Evolutionary conservation across 2,329 filamentous ascomycete genomes (phyloP).

Genomic region (Aspergillus sp.): DNA sequence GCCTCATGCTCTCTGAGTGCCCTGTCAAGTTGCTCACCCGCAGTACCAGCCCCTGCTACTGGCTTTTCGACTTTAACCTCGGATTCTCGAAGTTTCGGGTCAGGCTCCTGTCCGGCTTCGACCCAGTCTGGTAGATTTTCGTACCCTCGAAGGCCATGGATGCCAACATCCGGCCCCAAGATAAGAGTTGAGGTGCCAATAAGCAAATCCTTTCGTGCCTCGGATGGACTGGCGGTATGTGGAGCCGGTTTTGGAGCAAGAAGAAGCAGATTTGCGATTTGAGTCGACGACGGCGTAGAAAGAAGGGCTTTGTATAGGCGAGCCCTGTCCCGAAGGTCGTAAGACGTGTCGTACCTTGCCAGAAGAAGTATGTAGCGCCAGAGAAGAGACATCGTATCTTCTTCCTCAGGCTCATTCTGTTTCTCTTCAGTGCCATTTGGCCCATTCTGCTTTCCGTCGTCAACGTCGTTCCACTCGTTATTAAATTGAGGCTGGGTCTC

Average conservation of each 20-base stretch:
- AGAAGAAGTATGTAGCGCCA: conserved; percentile 85
- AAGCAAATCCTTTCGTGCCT: conserved; percentile 72
- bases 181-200: conserved; percentile 86
- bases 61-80: conserved; percentile 42
- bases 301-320: conserved; percentile 85
- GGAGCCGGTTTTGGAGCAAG: conserved; percentile 93
- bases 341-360: conserved; percentile 89
- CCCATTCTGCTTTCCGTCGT: conserved; percentile 25
- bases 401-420: conserved; percentile 26
- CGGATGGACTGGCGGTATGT: conserved; percentile 84
- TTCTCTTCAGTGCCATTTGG: conserved; percentile 19
- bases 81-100: conserved; percentile 68
- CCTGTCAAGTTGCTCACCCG: conserved; percentile 45
- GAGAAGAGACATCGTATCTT: conserved; percentile 69
- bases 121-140: conserved; percentile 83
- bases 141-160: conserved; percentile 76
- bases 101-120: conserved; percentile 73
- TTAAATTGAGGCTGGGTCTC: conserved; percentile 27
- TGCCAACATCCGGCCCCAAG: conserved; percentile 70
- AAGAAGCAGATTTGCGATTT: conserved; percentile 86
- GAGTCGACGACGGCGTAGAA: conserved; percentile 68
- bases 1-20: conserved; percentile 44
- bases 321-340: conserved; percentile 88
- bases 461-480: conserved; percentile 35
- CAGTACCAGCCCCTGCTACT: conserved; percentile 34